A percentile compares a stretch with the other conserved stretches of the same genome.
Conservation (phyloP, 257 asterid genomes). For the Solanum acaule region DNA sequence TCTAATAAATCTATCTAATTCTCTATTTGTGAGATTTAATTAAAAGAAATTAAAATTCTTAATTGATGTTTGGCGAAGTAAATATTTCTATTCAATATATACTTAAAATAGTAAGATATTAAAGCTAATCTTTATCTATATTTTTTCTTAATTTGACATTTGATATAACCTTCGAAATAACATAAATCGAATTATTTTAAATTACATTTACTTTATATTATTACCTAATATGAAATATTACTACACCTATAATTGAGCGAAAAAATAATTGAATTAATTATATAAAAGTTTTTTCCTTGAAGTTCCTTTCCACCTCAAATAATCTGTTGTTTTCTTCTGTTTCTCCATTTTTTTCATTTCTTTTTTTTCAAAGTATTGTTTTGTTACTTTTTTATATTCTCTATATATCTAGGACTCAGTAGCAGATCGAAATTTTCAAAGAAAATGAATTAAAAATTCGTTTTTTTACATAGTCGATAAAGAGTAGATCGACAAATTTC, state of each 20-base stretch:
- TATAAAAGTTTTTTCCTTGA: not conserved
- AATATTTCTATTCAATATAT: not conserved
- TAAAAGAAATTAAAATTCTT: not conserved
- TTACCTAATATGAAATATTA: not conserved
- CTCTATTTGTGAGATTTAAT: not conserved
- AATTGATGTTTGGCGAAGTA: not conserved
- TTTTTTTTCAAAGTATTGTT: not conserved
- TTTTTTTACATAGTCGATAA: not conserved
- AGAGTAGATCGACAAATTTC: constrained; percentile 20
- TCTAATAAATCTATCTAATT: not conserved
- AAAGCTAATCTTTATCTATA: not conserved
- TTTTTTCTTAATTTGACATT: not conserved
- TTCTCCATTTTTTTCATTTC: not conserved
- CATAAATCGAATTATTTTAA: not conserved
- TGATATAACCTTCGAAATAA: not conserved
- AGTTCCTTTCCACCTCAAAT: not conserved
- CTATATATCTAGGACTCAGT: not conserved
- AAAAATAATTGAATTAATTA: not conserved
- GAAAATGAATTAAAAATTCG: not conserved
- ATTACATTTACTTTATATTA: not conserved
- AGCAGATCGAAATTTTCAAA: not conserved
- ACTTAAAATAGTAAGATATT: not conserved
- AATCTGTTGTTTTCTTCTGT: not conserved
- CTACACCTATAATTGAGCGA: not conserved
- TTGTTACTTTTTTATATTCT: not conserved